phyloP scores from a whole-genome alignment of 1,139 yeast genomes.

The Yamadazyma aaseri region DNA sequence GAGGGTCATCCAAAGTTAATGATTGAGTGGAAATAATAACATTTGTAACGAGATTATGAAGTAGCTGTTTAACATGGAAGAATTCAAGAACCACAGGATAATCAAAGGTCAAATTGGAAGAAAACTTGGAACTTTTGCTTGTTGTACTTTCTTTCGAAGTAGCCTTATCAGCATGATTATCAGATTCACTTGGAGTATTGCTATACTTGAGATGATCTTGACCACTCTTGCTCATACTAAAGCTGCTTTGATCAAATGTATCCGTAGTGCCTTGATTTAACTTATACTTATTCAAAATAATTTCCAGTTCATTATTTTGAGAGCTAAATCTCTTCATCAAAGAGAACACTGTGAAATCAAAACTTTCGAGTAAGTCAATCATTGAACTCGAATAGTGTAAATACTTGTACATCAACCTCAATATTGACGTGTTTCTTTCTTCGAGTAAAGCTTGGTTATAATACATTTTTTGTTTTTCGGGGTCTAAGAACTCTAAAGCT shows the following conservation, averaged over 20 bases:
- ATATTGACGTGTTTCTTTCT: constrained; percentile 53
- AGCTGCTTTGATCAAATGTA: background rate
- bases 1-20: constrained; percentile 71
- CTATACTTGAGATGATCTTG: background rate
- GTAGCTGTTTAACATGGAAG: constrained; percentile 68
- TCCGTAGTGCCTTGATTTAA: background rate
- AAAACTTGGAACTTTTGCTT: constrained; percentile 5
- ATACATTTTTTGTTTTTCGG: constrained; percentile 32
- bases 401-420: constrained; percentile 52
- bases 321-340: constrained; percentile 30
- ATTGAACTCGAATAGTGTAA: constrained; percentile 50
- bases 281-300: constrained; percentile 10
- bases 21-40: constrained; percentile 70
- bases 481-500: constrained; percentile 39
- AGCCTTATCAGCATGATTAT: background rate
- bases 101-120: constrained; percentile 42
- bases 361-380: constrained; percentile 55
- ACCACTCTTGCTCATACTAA: background rate
- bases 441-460: constrained; percentile 36
- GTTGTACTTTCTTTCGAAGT: background rate
- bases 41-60: constrained; percentile 62
- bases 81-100: constrained; percentile 70
- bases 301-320: constrained; percentile 19
- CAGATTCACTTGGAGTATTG: background rate
- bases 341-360: constrained; percentile 61